Conservation (phyloP, 441 rosid genomes). For the Adansonia grandidieri region DNA sequence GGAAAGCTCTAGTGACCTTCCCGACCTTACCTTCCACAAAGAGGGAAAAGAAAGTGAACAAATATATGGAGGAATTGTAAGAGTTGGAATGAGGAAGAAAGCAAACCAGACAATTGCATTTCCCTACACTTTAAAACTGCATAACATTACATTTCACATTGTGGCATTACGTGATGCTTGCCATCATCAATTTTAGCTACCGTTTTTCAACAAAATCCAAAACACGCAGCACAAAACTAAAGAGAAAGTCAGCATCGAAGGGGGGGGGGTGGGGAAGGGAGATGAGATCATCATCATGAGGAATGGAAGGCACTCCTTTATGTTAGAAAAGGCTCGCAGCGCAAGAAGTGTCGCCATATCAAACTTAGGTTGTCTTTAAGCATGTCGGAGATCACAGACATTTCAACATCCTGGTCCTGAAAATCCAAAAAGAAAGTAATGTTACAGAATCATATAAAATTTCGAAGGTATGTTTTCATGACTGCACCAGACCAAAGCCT, state of each 20-base stretch:
- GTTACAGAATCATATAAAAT: not conserved
- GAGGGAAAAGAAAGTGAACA: not conserved
- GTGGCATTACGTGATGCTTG: constrained; percentile 8
- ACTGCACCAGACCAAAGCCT: not conserved
- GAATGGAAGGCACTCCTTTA: constrained; percentile 16
- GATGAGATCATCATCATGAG: not conserved
- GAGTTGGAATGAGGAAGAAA: not conserved
- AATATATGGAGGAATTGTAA: not conserved
- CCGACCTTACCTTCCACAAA: not conserved
- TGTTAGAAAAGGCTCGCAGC: constrained; percentile 29
- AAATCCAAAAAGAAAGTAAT: not conserved
- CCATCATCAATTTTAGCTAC: not conserved
- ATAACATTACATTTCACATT: not conserved
- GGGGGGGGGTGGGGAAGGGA: not conserved
- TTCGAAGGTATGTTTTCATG: not conserved
- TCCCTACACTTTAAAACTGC: not conserved
- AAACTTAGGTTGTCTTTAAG: constrained; percentile 47
- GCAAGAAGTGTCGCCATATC: constrained; percentile 55
- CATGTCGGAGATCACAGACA: constrained; percentile 35
- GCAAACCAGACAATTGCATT: not conserved
- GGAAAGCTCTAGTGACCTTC: too few species aligned
- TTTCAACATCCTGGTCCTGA: constrained; percentile 44
- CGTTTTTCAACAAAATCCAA: not conserved
- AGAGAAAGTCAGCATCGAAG: not conserved
- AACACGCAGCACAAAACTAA: not conserved